phyloP scores from a whole-genome alignment of 345 rosid genomes.

The Mallotus nudiflorus region DNA sequence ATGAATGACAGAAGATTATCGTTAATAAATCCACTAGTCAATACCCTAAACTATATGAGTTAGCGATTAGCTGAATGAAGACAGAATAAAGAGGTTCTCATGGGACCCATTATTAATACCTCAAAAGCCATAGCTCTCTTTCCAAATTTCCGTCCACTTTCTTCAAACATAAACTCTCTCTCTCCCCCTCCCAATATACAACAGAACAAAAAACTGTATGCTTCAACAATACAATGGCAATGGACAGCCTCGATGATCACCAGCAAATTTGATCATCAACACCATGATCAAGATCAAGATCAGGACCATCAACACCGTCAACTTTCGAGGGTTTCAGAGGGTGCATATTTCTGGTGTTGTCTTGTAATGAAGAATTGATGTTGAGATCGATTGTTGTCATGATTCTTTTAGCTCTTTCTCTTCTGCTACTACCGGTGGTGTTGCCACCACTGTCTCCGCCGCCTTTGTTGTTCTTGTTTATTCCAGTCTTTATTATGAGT shows the following conservation, averaged over 20 bases:
- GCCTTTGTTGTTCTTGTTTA: conserved; percentile 20
- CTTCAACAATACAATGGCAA: neutral
- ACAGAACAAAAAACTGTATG: too few relatives aligned
- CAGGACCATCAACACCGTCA: neutral
- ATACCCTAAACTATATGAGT: neutral
- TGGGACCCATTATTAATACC: neutral
- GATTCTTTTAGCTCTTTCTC: conserved; percentile 9
- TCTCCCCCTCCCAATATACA: too few relatives aligned
- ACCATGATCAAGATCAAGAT: too few relatives aligned
- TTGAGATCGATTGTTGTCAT: conserved; percentile 6
- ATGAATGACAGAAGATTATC: neutral
- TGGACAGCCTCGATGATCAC: neutral
- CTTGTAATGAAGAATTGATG: conserved; percentile 1
- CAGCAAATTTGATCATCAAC: neutral
- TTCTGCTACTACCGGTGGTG: conserved; percentile 22
- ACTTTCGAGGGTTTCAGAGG: neutral
- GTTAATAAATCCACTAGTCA: neutral
- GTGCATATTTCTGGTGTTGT: neutral
- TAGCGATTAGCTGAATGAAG: conserved; percentile 11
- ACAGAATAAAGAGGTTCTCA: neutral
- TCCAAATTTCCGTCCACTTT: neutral
- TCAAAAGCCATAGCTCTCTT: conserved; percentile 4
- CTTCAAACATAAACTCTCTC: neutral
- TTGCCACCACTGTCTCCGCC: conserved; percentile 28
- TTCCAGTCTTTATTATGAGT: conserved; percentile 22